A percentile compares a stretch with the other conserved stretches of the same genome.
Conservation (phyloP, 148 eudicot genomes). For the Polygonum aviculare region DNA sequence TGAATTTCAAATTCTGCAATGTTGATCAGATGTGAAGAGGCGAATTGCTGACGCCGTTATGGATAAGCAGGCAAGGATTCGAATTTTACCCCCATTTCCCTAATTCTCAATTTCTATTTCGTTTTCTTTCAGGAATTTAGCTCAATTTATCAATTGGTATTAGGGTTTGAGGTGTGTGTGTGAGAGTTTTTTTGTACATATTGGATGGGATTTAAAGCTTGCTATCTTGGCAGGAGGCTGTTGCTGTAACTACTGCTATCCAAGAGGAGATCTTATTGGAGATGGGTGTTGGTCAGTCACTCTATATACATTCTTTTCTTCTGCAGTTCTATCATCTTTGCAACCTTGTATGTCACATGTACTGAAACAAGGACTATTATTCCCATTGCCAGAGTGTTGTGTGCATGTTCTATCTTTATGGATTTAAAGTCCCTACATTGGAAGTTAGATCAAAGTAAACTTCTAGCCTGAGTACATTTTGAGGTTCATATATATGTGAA, state of each 20-base stretch:
- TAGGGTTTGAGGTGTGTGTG: conserved; percentile 1
- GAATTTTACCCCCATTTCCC: not conserved
- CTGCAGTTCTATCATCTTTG: not conserved
- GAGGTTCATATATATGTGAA: no score
- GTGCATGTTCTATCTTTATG: not conserved
- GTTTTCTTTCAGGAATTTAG: not conserved
- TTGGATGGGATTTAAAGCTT: not conserved
- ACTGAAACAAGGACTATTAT: not conserved
- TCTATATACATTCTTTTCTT: not conserved
- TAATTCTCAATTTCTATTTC: not conserved
- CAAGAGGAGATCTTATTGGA: conserved; percentile 85
- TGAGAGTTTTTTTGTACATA: not conserved
- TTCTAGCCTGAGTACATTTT: not conserved
- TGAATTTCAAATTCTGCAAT: not conserved
- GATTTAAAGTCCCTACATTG: not conserved
- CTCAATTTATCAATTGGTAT: not conserved
- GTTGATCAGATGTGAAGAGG: conserved; percentile 45
- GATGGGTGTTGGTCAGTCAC: conserved; percentile 79
- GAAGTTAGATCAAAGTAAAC: not conserved
- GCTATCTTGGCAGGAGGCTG: conserved; percentile 58
- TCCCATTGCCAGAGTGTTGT: not conserved
- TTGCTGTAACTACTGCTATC: conserved; percentile 81
- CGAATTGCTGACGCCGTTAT: conserved; percentile 62
- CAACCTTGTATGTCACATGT: not conserved
- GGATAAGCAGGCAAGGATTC: conserved; percentile 45